phyloP scores from a whole-genome alignment of 768 basidiomycete genomes.

The Termitomyces sp. region DNA sequence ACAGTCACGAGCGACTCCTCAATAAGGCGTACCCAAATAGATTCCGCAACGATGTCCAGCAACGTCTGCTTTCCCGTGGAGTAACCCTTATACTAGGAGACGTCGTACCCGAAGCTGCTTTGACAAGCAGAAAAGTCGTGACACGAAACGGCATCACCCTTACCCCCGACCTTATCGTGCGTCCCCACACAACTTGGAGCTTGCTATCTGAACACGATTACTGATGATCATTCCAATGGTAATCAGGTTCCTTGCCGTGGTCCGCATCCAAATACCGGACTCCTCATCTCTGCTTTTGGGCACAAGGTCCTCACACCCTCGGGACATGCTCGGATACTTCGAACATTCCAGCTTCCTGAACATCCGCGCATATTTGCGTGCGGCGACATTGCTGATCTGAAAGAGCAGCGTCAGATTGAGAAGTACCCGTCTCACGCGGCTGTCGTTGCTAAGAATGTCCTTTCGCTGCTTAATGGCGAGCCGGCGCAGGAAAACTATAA shows the following conservation, averaged over 20 bases:
- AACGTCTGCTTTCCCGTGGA: constrained; percentile 37
- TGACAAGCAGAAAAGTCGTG: constrained; percentile 34
- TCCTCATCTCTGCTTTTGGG: constrained; percentile 40
- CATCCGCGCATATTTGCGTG: constrained; percentile 58
- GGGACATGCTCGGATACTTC: constrained; percentile 47
- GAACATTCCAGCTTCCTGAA: constrained; percentile 52
- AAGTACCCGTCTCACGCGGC: constrained; percentile 45
- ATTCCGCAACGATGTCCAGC: constrained; percentile 46
- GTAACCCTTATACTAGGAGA: constrained; percentile 53
- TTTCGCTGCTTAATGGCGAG: constrained; percentile 36
- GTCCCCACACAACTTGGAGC: constrained; percentile 12
- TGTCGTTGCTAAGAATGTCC: constrained; percentile 47
- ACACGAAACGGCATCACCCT: constrained; percentile 51
- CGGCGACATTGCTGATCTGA: constrained; percentile 63
- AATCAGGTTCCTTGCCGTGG: constrained; percentile 36
- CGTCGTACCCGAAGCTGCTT: constrained; percentile 36
- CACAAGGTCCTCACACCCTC: constrained; percentile 30
- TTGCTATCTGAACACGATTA: not conserved
- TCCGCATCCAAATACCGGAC: constrained; percentile 47
- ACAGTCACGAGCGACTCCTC: constrained; percentile 48
- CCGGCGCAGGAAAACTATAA: constrained; percentile 36
- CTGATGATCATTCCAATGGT: not conserved
- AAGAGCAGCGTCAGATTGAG: constrained; percentile 55
- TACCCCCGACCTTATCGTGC: constrained; percentile 56
- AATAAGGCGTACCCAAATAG: constrained; percentile 52